Evolutionary conservation across 2,329 filamentous ascomycete species (phyloP).

Genomic region (Neonectria magnoliae): DNA sequence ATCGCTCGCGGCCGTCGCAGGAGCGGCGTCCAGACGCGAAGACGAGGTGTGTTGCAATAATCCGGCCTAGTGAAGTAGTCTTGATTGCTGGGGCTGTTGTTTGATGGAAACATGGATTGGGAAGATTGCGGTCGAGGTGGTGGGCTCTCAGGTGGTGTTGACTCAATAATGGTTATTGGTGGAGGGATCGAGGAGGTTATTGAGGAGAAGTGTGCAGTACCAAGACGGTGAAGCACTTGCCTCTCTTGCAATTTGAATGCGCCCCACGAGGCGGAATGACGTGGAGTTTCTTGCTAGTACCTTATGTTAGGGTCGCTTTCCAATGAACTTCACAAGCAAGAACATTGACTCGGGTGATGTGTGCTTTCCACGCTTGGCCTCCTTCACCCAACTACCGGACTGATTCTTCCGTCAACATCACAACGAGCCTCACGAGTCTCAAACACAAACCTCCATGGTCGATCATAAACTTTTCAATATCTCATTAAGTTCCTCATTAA

Average conservation of each 20-base stretch:
- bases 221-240: neutral
- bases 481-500: slow-evolving; percentile 28
- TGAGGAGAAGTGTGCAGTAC: neutral
- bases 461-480: neutral
- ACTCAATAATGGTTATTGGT: neutral
- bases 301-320: neutral
- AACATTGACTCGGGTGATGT: neutral
- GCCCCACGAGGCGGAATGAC: too few relatives aligned
- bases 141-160: neutral
- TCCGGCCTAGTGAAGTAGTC: neutral
- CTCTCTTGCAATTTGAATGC: neutral
- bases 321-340: neutral
- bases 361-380: neutral
- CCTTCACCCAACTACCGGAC: too few relatives aligned
- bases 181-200: neutral
- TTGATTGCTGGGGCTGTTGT: neutral
- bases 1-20: neutral
- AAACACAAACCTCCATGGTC: neutral
- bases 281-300: too few relatives aligned
- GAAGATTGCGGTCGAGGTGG: neutral
- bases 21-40: neutral
- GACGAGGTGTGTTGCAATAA: neutral
- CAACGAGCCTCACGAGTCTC: neutral
- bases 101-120: neutral
- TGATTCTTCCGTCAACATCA: neutral